Base-by-base conservation (phyloP, 371 early-diverging fungal species). In the Coemansia sp. region DNA sequence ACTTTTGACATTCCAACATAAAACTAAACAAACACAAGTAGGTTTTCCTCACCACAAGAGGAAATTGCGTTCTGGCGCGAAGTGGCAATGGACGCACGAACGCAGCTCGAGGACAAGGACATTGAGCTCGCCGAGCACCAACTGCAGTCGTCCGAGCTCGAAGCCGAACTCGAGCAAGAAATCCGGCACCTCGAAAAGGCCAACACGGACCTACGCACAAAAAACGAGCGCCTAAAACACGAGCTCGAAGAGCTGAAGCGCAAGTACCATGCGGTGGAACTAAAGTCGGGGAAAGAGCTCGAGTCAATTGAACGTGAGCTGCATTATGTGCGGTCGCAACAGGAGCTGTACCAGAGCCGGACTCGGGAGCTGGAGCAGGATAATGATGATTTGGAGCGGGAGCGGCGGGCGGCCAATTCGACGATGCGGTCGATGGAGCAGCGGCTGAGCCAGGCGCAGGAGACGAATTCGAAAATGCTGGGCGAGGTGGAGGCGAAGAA, bases 181-280 rank as follows among this genome's bases (percentile, higher is more conserved):
- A 79, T 81, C 24, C 63, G 50, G 16, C 75, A 75, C n/a, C 55
- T 81, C 5, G 82, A 81, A 40, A 66, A 70, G 18, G 54, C 65
- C 4, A 69, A 71, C 40, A 53, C 55, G 14, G 78, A 81, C 18
- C 47, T 81, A 14, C 67, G 71, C 10, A 45, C 59, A 29, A 69
- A 69, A 24, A 72, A 78, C 59, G 80, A 81, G 53, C 53, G 65
- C 45, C 78, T 68, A 66, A 74, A 69, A 50, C 48, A 61, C 24
- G 90, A 91, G 57, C 80, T 87, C 16, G 89, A 88, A 13, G 86
- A 89, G 14, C 88, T 90, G 86, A 90, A 90, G 86, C 88, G 87
- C 74, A 80, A 86, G 66, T 86, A 83, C 69, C 84, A 84, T 60
- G 71, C 78, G 62, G 66, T 82, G n/a, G 74, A 82, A 67, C 74